Conservation (phyloP, 176 grass and related monocot genomes). For the Puccinellia tenuiflora region DNA sequence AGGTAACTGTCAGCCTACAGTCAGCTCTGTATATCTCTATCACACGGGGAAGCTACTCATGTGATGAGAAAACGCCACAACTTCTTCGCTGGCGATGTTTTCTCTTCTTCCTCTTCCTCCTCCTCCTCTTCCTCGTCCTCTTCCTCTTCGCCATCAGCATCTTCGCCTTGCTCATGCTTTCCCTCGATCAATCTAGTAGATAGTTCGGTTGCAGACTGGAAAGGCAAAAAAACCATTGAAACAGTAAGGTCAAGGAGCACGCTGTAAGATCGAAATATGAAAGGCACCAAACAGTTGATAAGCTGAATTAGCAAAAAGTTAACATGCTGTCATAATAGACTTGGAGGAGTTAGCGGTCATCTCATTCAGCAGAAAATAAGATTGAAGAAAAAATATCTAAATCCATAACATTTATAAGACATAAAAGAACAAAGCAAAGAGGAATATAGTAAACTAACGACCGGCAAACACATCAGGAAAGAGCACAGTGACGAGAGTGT, state of each 20-base stretch:
- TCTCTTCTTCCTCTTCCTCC: constrained; percentile 49
- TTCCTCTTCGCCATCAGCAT: constrained; percentile 41
- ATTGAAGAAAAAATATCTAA: neutral
- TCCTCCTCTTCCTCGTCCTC: constrained; percentile 43
- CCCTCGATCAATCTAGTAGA: constrained; percentile 15
- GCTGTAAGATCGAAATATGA: neutral
- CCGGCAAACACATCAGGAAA: neutral
- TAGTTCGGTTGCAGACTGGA: constrained; percentile 38
- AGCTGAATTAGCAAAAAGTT: neutral
- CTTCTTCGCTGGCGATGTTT: constrained; percentile 62
- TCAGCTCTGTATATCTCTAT: constrained; percentile 36
- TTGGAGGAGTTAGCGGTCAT: neutral
- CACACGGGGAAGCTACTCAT: constrained; percentile 11
- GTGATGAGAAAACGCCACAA: constrained; percentile 91
- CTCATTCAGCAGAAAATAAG: neutral
- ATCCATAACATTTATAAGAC: neutral
- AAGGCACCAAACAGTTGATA: neutral
- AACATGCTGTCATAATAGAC: neutral
- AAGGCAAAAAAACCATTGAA: constrained; percentile 9
- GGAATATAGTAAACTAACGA: neutral
- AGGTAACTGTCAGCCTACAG: constrained; percentile 40
- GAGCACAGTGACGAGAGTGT: neutral
- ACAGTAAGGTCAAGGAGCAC: neutral
- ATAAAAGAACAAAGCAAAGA: neutral
- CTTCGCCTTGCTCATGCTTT: constrained; percentile 22